Base-by-base conservation (phyloP, 305 asterid genomes). In the Lippia alba region DNA sequence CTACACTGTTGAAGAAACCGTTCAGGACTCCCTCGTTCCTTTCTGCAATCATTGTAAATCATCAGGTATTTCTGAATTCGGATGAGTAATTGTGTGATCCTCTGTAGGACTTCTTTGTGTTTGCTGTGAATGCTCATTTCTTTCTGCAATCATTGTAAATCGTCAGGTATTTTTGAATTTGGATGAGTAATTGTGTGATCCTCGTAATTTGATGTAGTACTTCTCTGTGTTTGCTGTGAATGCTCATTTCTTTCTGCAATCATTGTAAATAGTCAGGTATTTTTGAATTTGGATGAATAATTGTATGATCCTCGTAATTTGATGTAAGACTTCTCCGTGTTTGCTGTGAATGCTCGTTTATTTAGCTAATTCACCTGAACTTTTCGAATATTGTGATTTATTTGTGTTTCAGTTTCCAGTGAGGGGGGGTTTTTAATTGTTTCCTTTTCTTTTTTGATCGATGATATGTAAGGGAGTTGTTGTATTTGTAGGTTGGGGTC, bases 401-500 rank as follows among this genome's bases (percentile, higher is more conserved):
- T 39, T 7, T 7, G 41, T 8, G 41, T 36, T 36, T 36, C 30
- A 36, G 9, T 36, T 36, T 36, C 41, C 41, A 36, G 41, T 36
- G 41, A 36, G 30, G 30, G 30, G 30, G 30, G 30, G 45, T 39
- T 39, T 39, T 57, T 46, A 15, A 17, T 16, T 24, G 12, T 14
- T 30, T 34, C 54, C 20, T 56, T 67, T 0, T 54, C 11, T 32
- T 72, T 18, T 20, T 49, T 18, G 66, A 48, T 24, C 40, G 46
- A 5, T 19, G 19, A 9, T 19, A 14, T 18, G 30, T 64, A 14
- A 19, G 34, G 39, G 55, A 17, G 15, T 2, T 56, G 19, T 17
- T 51, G 56, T 19, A 61, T 36, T 64, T 73, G 50, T 74, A 91
- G 97, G 96, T 36, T 91, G 97, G 94, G 91, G 94, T 36, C 96